Evolutionary conservation across 2,329 filamentous ascomycete species (phyloP).

Genomic region (Periconia digitata): DNA sequence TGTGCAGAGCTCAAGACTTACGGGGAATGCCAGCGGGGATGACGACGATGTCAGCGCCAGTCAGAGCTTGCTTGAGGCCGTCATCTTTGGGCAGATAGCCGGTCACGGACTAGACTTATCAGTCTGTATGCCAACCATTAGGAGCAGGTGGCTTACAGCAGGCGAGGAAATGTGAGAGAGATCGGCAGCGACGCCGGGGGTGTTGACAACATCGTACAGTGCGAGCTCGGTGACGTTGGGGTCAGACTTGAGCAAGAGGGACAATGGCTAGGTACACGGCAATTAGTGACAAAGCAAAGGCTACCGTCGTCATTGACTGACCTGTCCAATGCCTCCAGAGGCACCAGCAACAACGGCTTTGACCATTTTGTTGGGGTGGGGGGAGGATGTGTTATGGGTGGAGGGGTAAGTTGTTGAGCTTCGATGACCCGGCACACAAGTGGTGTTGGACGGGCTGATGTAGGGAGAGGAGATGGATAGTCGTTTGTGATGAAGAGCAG

Average conservation of each 20-base stretch:
- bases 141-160: constrained; percentile 60
- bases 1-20: constrained; percentile 46
- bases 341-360: constrained; percentile 78
- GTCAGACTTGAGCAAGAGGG: constrained; percentile 89
- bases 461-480: constrained; percentile 6
- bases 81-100: constrained; percentile 85
- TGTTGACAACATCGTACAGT: constrained; percentile 99
- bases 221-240: constrained; percentile 88
- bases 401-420: constrained; percentile 16
- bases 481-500: constrained; percentile 1
- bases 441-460: too few species aligned
- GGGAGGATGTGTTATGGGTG: constrained; percentile 11
- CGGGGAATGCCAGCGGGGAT: constrained; percentile 98
- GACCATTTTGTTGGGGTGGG: constrained; percentile 39
- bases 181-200: constrained; percentile 91
- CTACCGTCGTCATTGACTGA: constrained; percentile 44
- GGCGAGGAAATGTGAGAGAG: constrained; percentile 94
- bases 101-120: constrained; percentile 64
- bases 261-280: constrained; percentile 76
- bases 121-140: constrained; percentile 15
- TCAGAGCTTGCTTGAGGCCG: constrained; percentile 84
- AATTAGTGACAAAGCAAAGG: constrained; percentile 10
- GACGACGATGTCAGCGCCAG: constrained; percentile 91
- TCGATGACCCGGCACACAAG: too few species aligned
- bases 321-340: constrained; percentile 98